phyloP scores from a whole-genome alignment of 495 filamentous ascomycete genomes.

The Neurospora discreta region DNA sequence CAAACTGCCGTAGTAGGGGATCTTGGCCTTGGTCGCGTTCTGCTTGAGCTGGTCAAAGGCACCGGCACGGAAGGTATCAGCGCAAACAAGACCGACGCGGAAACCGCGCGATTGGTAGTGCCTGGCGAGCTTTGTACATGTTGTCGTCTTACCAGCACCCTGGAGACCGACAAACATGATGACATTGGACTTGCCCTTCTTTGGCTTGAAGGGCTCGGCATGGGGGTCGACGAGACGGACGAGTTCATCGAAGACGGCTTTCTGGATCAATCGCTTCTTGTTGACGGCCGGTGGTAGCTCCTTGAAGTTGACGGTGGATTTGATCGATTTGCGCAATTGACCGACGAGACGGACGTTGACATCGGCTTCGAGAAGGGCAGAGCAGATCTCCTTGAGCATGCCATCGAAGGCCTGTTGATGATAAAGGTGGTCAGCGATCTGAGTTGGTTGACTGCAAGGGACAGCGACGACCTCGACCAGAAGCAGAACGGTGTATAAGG shows the following conservation, averaged over 20 bases:
- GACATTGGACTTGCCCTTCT: slow-evolving; percentile 90
- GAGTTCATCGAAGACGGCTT: slow-evolving; percentile 94
- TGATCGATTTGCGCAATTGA: slow-evolving; percentile 87
- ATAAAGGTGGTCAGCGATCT: slow-evolving; percentile 1
- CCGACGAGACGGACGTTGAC: slow-evolving; percentile 93
- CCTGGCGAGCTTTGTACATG: slow-evolving; percentile 92
- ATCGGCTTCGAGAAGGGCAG: slow-evolving; percentile 88
- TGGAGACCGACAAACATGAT: slow-evolving; percentile 99
- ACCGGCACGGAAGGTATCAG: slow-evolving; percentile 96
- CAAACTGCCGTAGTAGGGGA: slow-evolving; percentile 92
- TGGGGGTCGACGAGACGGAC: slow-evolving; percentile 93
- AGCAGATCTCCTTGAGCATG: slow-evolving; percentile 96
- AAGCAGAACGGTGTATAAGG: not conserved
- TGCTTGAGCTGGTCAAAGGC: slow-evolving; percentile 98
- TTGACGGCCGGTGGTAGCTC: slow-evolving; percentile 79
- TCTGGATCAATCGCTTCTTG: slow-evolving; percentile 97
- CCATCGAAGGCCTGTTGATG: slow-evolving; percentile 75
- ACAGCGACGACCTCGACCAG: not conserved
- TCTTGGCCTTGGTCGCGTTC: slow-evolving; percentile 97
- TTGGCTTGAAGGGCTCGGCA: slow-evolving; percentile 89
- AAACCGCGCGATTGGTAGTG: slow-evolving; percentile 93
- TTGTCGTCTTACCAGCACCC: slow-evolving; percentile 94
- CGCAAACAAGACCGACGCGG: slow-evolving; percentile 89
- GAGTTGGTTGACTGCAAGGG: not conserved
- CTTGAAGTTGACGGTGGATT: slow-evolving; percentile 81